Evolutionary conservation across 2,329 filamentous ascomycete genomes (phyloP).

Genomic region (Daldinia sp.): DNA sequence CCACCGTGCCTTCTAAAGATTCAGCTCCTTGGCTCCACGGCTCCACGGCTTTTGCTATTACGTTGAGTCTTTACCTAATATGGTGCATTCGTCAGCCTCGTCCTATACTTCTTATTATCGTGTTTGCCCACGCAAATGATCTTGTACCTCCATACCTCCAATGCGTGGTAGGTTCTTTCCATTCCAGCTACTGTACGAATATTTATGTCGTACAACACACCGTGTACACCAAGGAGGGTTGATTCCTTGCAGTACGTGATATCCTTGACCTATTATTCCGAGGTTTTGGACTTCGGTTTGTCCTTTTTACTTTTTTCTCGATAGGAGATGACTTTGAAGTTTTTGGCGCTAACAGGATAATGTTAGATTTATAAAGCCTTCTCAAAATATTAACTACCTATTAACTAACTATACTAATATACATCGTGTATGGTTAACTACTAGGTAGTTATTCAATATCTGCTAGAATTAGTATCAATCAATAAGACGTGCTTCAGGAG

Average conservation of each 20-base stretch:
- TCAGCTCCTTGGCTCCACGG: not conserved
- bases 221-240: not conserved
- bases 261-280: not conserved
- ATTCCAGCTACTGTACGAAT: slow-evolving; percentile 1
- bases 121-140: not conserved
- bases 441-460: not conserved
- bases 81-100: not conserved
- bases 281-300: not conserved
- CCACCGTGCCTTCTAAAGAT: slow-evolving; percentile 22
- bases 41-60: not conserved
- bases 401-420: not conserved
- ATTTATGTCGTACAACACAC: slow-evolving; percentile 10
- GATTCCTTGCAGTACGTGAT: not conserved
- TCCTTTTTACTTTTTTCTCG: not conserved
- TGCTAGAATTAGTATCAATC: slow-evolving; percentile 18
- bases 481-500: slow-evolving; percentile 16
- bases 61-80: slow-evolving; percentile 8
- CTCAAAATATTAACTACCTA: no score
- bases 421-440: not conserved
- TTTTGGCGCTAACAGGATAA: not conserved
- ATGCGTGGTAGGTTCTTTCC: not conserved
- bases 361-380: not conserved
- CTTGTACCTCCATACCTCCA: not conserved
- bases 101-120: slow-evolving; percentile 1
- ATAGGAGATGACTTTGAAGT: no score